phyloP scores from a whole-genome alignment of 306 rosid species.

The Dryas drummondii region DNA sequence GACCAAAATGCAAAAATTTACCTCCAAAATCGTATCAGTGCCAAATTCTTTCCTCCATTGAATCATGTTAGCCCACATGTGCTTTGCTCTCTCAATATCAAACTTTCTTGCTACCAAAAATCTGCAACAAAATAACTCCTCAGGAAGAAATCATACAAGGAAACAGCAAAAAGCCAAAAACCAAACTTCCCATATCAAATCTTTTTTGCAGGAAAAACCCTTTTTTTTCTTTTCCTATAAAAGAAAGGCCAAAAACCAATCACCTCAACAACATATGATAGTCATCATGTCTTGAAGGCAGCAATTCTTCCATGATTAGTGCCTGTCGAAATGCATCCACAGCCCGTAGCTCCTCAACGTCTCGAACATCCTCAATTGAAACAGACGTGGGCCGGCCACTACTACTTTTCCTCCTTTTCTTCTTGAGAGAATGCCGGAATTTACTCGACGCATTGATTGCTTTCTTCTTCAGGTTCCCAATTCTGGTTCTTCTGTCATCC shows the following conservation, averaged over 20 bases:
- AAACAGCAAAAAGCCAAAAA: not conserved
- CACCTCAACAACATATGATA: constrained; percentile 84
- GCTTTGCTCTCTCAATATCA: constrained; percentile 80
- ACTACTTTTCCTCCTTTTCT: constrained; percentile 54
- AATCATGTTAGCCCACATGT: constrained; percentile 91
- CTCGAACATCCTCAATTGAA: constrained; percentile 84
- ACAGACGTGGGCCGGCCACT: constrained; percentile 39
- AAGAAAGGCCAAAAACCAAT: not conserved
- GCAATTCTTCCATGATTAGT: constrained; percentile 65
- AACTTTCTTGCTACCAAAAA: constrained; percentile 93
- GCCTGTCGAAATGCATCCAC: constrained; percentile 75
- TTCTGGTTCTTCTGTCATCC: constrained; percentile 71
- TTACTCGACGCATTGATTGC: constrained; percentile 83
- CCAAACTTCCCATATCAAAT: constrained; percentile 15
- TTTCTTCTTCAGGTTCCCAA: constrained; percentile 71
- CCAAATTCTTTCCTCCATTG: constrained; percentile 92
- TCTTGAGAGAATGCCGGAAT: constrained; percentile 79
- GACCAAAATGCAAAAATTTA: constrained; percentile 19
- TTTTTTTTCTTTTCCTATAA: not conserved
- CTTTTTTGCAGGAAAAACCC: constrained; percentile 10
- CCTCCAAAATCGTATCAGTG: constrained; percentile 82
- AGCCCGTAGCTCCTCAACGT: constrained; percentile 66
- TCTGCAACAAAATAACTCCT: constrained; percentile 43
- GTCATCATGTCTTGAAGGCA: constrained; percentile 70
- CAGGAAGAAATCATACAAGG: constrained; percentile 5